phyloP scores from a whole-genome alignment of 192 early-diverging fungal species.

The Dispira simplex region DNA sequence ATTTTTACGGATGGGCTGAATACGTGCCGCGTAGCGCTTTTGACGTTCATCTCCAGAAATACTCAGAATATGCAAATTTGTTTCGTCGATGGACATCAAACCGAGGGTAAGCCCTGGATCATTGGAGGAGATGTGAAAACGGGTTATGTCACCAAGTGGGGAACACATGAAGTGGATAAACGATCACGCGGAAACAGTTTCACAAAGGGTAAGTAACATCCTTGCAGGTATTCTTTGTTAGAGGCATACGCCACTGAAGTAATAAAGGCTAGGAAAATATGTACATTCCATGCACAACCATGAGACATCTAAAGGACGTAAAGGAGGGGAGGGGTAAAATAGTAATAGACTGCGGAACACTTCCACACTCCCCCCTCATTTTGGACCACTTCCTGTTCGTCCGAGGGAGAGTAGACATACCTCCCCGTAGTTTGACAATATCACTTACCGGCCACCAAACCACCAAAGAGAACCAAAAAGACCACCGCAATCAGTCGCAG shows the following conservation, averaged over 20 bases:
- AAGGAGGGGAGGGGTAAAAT: neutral
- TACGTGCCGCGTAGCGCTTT: conserved; percentile 55
- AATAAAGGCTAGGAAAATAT: no score
- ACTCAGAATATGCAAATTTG: conserved; percentile 64
- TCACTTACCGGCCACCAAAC: conserved; percentile 49
- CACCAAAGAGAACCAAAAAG: conserved; percentile 60
- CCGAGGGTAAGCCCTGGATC: conserved; percentile 38
- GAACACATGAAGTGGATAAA: no score
- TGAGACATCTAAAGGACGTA: neutral
- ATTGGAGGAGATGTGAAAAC: no score
- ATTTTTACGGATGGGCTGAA: conserved; percentile 76
- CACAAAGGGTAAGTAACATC: no score
- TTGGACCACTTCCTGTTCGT: no score
- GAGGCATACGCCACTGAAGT: no score
- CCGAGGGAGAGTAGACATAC: neutral
- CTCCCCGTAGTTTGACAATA: neutral
- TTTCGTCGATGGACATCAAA: conserved; percentile 74
- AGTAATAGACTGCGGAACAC: conserved; percentile 1
- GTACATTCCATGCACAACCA: neutral
- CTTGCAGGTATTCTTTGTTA: no score
- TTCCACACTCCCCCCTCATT: no score
- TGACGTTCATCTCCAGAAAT: conserved; percentile 56
- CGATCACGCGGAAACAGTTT: no score
- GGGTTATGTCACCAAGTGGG: no score
- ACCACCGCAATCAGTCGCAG: conserved; percentile 31